Evolutionary conservation across 1,284 basidiomycete species (phyloP), one percentile per base, ranked within the genome.

Genomic region (Violaceomyces palustris): DNA sequence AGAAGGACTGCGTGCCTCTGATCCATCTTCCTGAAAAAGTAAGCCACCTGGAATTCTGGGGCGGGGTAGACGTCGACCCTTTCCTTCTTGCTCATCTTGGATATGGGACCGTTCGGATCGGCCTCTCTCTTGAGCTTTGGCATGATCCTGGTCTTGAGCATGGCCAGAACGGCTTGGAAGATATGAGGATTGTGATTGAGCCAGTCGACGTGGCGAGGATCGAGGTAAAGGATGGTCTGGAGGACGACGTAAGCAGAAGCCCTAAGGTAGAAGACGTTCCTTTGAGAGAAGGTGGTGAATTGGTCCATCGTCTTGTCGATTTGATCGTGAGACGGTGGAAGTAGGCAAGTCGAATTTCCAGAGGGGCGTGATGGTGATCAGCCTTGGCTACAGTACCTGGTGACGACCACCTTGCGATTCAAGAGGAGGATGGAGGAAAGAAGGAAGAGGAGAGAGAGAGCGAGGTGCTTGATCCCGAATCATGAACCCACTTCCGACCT

Each of bases 181-280:
- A 64, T 61, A 40, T 25, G 5, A 1, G 44, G 45, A 33, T 67
- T 49, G 19, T 61, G 60, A 30, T 72, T 74, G 66, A 76, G 72
- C 75, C 75, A 76, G 9, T 58, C 48, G 0, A 75, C 61, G 38
- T 76, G 73, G 14, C 69, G 57, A 8, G 70, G 59, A 47, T 76
- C 75, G 31, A 76, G 59, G 50, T 75, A 75, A 30, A 76, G 57
- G 44, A 74, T 58, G 49, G 71, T 66, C 32, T 71, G 73, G 0
- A 76, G 54, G 8, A 75, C 74, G 7, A 68, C 53, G 18, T 61
- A 58, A 4, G 73, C 64, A 2, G 67, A 72, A 23, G 74, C 67
- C 21, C 75, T 74, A 6, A 76, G 63, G 60, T 75, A 76, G 38
- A 59, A 70, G 22, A 69, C 52, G 39, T 74, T 69, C n/a, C 71